Base-by-base conservation (phyloP, 192 early-diverging fungal species). In the Backusella mclennaniae region DNA sequence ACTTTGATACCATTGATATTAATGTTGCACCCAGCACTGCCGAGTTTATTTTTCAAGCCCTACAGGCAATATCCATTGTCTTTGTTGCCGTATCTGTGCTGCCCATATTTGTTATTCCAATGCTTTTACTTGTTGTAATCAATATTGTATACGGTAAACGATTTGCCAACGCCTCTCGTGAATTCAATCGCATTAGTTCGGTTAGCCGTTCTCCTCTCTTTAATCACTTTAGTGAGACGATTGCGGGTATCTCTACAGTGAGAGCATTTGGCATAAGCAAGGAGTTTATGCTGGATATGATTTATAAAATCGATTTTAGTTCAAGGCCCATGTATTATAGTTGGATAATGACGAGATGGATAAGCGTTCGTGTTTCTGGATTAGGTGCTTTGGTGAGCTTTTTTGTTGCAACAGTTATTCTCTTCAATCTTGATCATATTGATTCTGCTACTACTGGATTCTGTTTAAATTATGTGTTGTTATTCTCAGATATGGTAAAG, bases 381-480 rank as follows among this genome's bases (percentile, higher is more conserved):
- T 83, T 94, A 9, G 93, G 92, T 63, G 87, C 91, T 6, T 56
- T 92, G 7, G 92, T 96, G n/a, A 81, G 85, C 21, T 90, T 95
- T 46, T 82, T 87, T 26, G 82, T 91, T 2, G 91, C 89, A 0
- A n/a, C 90, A 6, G 73, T 90, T 4, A 91, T 97, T 68, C 67
- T 96, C 4, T 15, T 79, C 36, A 80, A 87, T 52, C 42, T 78
- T 9, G 77, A 87, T 1, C n/a, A 69, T 9, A 84, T 97, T 21
- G 87, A 92, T 74, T 90, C 94, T 15, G 90, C 94, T 1, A 85
- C 92, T 78, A 94, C 96, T n/a, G 97, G 96, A 36, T 88, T 99
- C 56, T 87, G 86, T 49, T 82, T 99, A 35, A 91, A 90, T 49
- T 96, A 94, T 70, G 89, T 96, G 1, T 80, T 95, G 17, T 86